Evolutionary conservation across 371 early-diverging fungal genomes (phyloP).

Genomic region (Basidiobolus heterosporus): DNA sequence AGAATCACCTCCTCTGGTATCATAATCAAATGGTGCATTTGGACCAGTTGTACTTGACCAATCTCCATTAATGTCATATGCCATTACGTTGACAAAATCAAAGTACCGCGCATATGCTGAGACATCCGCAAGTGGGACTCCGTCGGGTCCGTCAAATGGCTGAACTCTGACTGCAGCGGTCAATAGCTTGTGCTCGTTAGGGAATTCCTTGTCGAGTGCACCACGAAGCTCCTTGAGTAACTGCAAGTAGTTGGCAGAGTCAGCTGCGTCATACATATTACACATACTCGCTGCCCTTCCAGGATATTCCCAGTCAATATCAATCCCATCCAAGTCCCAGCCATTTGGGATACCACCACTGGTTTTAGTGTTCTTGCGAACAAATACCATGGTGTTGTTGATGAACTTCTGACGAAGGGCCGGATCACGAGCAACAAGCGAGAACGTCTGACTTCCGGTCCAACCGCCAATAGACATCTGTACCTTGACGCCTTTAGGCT

Average conservation of each 20-base stretch:
- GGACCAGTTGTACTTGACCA: constrained; percentile 36
- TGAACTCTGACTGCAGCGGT: constrained; percentile 53
- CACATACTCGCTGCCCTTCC: constrained; percentile 47
- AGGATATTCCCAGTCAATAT: constrained; percentile 63
- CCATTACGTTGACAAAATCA: constrained; percentile 39
- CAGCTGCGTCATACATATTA: constrained; percentile 33
- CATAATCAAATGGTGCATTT: constrained; percentile 50
- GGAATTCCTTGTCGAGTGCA: constrained; percentile 27
- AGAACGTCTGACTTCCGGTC: constrained; percentile 52
- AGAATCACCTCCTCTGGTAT: constrained; percentile 2
- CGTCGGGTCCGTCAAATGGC: constrained; percentile 36
- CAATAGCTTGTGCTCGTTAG: constrained; percentile 26
- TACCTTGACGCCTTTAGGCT: constrained; percentile 21
- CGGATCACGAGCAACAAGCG: constrained; percentile 26
- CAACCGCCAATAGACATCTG: constrained; percentile 61
- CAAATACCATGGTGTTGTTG: constrained; percentile 15
- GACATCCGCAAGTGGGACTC: constrained; percentile 31
- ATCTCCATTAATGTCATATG: constrained; percentile 34
- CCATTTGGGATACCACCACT: constrained; percentile 2
- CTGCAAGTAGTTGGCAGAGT: constrained; percentile 35
- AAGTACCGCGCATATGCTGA: constrained; percentile 30
- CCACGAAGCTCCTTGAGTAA: constrained; percentile 44
- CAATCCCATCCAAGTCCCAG: constrained; percentile 26
- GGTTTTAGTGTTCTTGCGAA: constrained; percentile 13
- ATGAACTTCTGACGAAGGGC: constrained; percentile 27